phyloP scores from a whole-genome alignment of 2,329 filamentous ascomycete genomes.

The Phaeosphaeriaceae sp. region DNA sequence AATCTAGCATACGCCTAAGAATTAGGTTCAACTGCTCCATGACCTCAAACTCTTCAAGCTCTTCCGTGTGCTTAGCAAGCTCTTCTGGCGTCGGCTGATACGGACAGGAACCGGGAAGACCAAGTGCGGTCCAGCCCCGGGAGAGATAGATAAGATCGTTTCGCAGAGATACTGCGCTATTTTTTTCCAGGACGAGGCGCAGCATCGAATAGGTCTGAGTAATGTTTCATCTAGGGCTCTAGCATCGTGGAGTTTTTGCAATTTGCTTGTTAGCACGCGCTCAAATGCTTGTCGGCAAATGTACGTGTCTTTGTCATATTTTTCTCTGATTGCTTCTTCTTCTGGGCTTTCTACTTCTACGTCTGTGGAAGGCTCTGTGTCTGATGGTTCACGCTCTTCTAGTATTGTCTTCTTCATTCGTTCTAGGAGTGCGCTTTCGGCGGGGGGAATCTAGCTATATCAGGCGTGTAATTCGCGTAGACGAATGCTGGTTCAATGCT shows the following conservation, averaged over 20 bases:
- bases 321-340: slow-evolving; percentile 1
- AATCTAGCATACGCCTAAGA: slow-evolving; percentile 37
- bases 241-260: slow-evolving; percentile 38
- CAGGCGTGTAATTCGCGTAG: slow-evolving; percentile 48
- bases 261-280: slow-evolving; percentile 34
- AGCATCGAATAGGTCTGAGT: slow-evolving; percentile 49
- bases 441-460: slow-evolving; percentile 45
- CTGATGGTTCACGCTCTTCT: slow-evolving; percentile 11
- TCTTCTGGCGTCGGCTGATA: slow-evolving; percentile 34
- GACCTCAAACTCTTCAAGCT: slow-evolving; percentile 41
- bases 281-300: slow-evolving; percentile 44
- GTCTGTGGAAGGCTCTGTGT: neutral
- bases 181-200: slow-evolving; percentile 49
- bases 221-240: slow-evolving; percentile 46
- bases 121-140: slow-evolving; percentile 46
- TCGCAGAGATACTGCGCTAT: slow-evolving; percentile 48
- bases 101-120: slow-evolving; percentile 44
- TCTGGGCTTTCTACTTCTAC: slow-evolving; percentile 13
- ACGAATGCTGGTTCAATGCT: slow-evolving; percentile 49
- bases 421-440: too few species aligned
- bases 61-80: slow-evolving; percentile 30
- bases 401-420: neutral
- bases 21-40: slow-evolving; percentile 35
- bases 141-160: slow-evolving; percentile 49
- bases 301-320: too few species aligned